phyloP scores from a whole-genome alignment of 2,329 filamentous ascomycete species.

The Claviceps quebecensis region DNA sequence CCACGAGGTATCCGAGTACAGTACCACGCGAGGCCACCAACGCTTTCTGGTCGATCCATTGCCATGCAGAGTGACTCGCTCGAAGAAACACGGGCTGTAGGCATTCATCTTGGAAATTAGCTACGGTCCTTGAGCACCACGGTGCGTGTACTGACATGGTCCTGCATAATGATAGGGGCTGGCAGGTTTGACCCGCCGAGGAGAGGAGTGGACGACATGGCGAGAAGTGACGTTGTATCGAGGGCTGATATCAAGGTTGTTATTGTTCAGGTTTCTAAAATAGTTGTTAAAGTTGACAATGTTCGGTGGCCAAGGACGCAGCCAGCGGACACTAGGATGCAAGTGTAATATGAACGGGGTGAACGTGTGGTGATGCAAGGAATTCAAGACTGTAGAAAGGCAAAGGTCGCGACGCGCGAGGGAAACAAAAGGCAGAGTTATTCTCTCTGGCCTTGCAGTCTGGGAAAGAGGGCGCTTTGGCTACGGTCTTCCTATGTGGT shows the following conservation, averaged over 20 bases:
- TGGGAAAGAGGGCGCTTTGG: background rate
- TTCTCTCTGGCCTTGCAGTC: background rate
- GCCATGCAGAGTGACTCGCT: constrained; percentile 38
- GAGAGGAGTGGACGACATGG: constrained; percentile 22
- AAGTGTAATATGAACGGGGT: constrained; percentile 1
- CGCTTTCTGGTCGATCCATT: constrained; percentile 28
- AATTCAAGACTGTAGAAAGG: constrained; percentile 2
- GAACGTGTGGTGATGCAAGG: constrained; percentile 2
- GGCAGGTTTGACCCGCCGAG: constrained; percentile 19
- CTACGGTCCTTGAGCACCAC: too few relatives aligned
- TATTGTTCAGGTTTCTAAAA: background rate
- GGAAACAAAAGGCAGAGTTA: background rate
- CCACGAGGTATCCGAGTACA: constrained; percentile 29
- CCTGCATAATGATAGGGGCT: constrained; percentile 19
- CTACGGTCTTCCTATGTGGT: background rate
- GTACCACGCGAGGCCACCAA: constrained; percentile 30
- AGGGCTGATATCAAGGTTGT: background rate
- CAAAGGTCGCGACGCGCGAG: background rate
- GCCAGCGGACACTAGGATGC: background rate
- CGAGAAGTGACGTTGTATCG: background rate
- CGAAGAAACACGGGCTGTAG: constrained; percentile 36
- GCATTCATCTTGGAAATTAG: too few relatives aligned
- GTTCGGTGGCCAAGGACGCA: background rate
- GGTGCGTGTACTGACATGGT: constrained; percentile 16
- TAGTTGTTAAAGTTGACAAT: background rate